Conservation (phyloP, 2,329 filamentous ascomycete genomes). For the Clonostachys rhizophaga region DNA sequence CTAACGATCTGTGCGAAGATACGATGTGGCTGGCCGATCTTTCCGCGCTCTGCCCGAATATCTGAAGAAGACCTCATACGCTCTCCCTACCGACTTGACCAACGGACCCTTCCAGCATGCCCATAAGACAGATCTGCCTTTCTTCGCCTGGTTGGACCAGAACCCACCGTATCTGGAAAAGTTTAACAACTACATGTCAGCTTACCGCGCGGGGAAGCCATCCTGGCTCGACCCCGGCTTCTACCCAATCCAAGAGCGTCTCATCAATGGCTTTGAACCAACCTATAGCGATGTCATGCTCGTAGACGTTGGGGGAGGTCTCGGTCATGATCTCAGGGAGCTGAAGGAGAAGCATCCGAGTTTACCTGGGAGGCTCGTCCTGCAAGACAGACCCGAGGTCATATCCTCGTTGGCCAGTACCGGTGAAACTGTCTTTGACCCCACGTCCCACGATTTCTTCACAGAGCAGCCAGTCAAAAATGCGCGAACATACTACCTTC, state of each 20-base stretch:
- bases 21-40: slow-evolving; percentile 3
- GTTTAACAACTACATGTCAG: slow-evolving; percentile 30
- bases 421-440: slow-evolving; percentile 17
- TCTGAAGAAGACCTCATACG: slow-evolving; percentile 16
- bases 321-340: slow-evolving; percentile 25
- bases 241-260: slow-evolving; percentile 22
- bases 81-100: slow-evolving; percentile 13
- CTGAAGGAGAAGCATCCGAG: slow-evolving; percentile 25
- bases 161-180: slow-evolving; percentile 17
- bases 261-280: slow-evolving; percentile 17
- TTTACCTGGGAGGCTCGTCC: slow-evolving; percentile 32
- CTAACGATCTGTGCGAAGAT: slow-evolving; percentile 6
- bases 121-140: slow-evolving; percentile 22
- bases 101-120: slow-evolving; percentile 12
- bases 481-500: slow-evolving; percentile 31
- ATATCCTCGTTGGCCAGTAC: slow-evolving; percentile 21
- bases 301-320: slow-evolving; percentile 26
- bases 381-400: slow-evolving; percentile 41
- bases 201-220: slow-evolving; percentile 21
- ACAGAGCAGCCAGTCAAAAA: slow-evolving; percentile 38
- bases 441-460: slow-evolving; percentile 38
- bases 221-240: slow-evolving; percentile 27
- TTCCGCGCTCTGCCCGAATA: slow-evolving; percentile 18
- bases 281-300: slow-evolving; percentile 16
- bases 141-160: slow-evolving; percentile 23